A percentile compares a stretch with the other conserved stretches of the same genome.
Evolutionary conservation across 352 stramenopile species (phyloP).

Genomic region (Blastocystis sp.): DNA sequence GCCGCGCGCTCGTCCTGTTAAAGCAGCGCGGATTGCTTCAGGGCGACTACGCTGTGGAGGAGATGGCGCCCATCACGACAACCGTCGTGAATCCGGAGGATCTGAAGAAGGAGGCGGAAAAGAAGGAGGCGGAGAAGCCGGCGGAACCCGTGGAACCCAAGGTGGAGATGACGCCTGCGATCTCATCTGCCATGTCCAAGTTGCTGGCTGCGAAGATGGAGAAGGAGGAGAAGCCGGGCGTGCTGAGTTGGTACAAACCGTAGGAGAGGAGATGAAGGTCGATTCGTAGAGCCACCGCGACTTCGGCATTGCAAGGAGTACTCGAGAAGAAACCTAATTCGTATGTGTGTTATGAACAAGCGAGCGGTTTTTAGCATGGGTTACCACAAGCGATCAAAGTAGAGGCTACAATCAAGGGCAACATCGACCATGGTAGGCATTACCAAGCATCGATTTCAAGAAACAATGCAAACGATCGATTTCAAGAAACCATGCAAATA

Average conservation of each 20-base stretch:
- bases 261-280: not conserved
- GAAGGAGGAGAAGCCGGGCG: not conserved
- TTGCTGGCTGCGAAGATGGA: not conserved
- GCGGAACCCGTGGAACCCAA: not conserved
- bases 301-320: slow-evolving; percentile 64
- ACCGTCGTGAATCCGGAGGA: not conserved
- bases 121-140: not conserved
- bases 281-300: slow-evolving; percentile 63
- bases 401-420: too few species aligned
- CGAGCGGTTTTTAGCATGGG: too few species aligned
- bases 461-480: too few species aligned
- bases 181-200: slow-evolving; percentile 15
- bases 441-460: too few species aligned
- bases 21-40: not conserved
- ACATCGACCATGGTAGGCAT: too few species aligned
- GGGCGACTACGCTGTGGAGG: not conserved
- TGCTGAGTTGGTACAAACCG: slow-evolving; percentile 48
- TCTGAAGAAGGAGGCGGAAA: not conserved
- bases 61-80: not conserved
- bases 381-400: too few species aligned
- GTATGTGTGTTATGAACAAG: not conserved
- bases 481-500: too few species aligned
- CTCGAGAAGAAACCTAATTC: not conserved
- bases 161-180: not conserved
- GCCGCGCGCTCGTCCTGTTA: not conserved